Conservation (phyloP, 768 basidiomycete genomes). For the Pleurotus djamor region DNA sequence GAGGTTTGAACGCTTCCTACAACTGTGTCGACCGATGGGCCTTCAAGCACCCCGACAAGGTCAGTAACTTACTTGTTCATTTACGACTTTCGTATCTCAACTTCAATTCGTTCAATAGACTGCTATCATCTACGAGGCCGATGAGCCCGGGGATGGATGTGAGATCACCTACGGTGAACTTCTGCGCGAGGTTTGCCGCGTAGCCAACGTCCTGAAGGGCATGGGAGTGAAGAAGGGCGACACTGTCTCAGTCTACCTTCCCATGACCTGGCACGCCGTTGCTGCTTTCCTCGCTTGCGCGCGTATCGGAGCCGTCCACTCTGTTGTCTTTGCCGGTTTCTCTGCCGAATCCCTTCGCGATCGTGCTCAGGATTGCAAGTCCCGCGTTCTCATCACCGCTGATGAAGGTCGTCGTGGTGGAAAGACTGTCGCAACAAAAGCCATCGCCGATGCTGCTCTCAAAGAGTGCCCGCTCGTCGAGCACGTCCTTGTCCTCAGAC, state of each 20-base stretch:
- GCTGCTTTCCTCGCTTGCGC: slow-evolving; percentile 98
- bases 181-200: slow-evolving; percentile 80
- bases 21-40: slow-evolving; percentile 99
- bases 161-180: slow-evolving; percentile 83
- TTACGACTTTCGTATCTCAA: background rate
- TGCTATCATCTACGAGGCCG: slow-evolving; percentile 98
- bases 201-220: slow-evolving; percentile 90
- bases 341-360: slow-evolving; percentile 93
- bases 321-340: slow-evolving; percentile 97
- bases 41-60: slow-evolving; percentile 83
- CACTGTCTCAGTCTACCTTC: slow-evolving; percentile 89
- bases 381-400: slow-evolving; percentile 89
- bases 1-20: slow-evolving; percentile 89
- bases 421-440: slow-evolving; percentile 92
- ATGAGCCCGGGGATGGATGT: slow-evolving; percentile 82
- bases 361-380: slow-evolving; percentile 86
- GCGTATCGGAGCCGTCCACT: slow-evolving; percentile 94
- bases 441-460: slow-evolving; percentile 90
- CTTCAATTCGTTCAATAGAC: slow-evolving; percentile 41
- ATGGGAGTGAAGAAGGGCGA: slow-evolving; percentile 95
- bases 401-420: slow-evolving; percentile 96
- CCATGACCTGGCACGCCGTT: slow-evolving; percentile 94
- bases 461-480: slow-evolving; percentile 83
- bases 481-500: slow-evolving; percentile 84
- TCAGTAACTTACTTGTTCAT: slow-evolving; percentile 16